Percentiles rank a stretch among this genome's conserved stretches.
Evolutionary conservation across 2,329 filamentous ascomycete genomes (phyloP).

Genomic region (Cladosporium austrohemisphaericum): DNA sequence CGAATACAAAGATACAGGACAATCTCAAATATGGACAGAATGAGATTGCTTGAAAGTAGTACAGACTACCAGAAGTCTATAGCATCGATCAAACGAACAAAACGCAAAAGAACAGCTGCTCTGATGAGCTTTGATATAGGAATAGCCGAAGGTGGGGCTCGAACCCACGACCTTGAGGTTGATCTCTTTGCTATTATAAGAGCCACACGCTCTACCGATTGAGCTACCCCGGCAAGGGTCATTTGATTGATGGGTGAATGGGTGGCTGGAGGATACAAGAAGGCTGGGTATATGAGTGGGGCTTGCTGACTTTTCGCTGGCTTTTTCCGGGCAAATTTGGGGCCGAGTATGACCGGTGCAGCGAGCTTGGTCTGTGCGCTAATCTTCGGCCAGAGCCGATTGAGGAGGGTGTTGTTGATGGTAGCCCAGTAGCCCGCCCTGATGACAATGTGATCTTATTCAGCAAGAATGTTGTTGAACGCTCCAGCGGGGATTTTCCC

Average conservation of each 20-base stretch:
- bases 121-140: slow-evolving; percentile 16
- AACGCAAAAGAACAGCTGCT: not conserved
- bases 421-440: too few relatives aligned
- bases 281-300: not conserved
- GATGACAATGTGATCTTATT: too few relatives aligned
- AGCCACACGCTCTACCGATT: slow-evolving; percentile 54
- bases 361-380: not conserved
- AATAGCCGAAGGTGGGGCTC: slow-evolving; percentile 27
- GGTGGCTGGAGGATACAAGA: not conserved
- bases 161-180: slow-evolving; percentile 28
- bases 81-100: too few relatives aligned
- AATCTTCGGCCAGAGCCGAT: too few relatives aligned
- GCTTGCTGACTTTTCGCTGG: not conserved
- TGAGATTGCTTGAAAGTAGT: not conserved
- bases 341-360: not conserved
- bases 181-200: slow-evolving; percentile 33
- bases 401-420: not conserved
- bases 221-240: slow-evolving; percentile 44
- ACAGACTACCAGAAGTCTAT: too few relatives aligned
- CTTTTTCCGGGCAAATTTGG: not conserved
- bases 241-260: not conserved
- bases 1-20: too few relatives aligned
- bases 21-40: not conserved
- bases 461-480: too few relatives aligned
- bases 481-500: too few relatives aligned